Conservation (phyloP, 169 alveolate species). For the Plasmodium berghei region DNA sequence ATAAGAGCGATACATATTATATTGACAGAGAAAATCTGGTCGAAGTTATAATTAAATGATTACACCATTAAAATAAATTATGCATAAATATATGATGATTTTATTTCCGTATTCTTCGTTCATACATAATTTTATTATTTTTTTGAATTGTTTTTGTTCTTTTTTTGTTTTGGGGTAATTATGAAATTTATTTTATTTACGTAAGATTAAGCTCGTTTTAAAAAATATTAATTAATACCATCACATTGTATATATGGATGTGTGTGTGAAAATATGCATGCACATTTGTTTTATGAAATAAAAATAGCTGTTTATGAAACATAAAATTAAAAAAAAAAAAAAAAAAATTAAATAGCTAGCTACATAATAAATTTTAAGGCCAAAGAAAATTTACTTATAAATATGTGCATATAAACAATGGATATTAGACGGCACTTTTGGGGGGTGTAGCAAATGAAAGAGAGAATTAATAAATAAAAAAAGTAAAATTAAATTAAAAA, state of each 20-base stretch:
- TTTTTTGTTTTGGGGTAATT: not conserved
- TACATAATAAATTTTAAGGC: too few relatives aligned
- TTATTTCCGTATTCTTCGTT: not conserved
- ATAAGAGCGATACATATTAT: conserved; percentile 10
- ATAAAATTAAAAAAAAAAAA: too few relatives aligned
- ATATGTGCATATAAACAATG: too few relatives aligned
- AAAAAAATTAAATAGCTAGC: too few relatives aligned
- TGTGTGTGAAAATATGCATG: not conserved
- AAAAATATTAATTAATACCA: not conserved
- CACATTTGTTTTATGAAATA: not conserved
- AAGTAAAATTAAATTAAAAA: too few relatives aligned
- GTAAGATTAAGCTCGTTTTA: not conserved
- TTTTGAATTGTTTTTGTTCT: not conserved
- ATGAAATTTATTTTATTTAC: not conserved
- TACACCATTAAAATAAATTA: too few relatives aligned
- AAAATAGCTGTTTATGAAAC: too few relatives aligned
- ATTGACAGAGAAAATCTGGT: conserved; percentile 35
- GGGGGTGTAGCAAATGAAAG: too few relatives aligned
- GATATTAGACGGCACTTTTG: too few relatives aligned
- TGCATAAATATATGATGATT: not conserved
- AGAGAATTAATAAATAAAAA: too few relatives aligned
- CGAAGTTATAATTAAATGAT: conserved; percentile 56
- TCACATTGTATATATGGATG: too few relatives aligned
- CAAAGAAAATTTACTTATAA: too few relatives aligned
- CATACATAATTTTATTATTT: not conserved